Evolutionary conservation across 257 asterid genomes (phyloP).

Genomic region (Cruciata laevipes): DNA sequence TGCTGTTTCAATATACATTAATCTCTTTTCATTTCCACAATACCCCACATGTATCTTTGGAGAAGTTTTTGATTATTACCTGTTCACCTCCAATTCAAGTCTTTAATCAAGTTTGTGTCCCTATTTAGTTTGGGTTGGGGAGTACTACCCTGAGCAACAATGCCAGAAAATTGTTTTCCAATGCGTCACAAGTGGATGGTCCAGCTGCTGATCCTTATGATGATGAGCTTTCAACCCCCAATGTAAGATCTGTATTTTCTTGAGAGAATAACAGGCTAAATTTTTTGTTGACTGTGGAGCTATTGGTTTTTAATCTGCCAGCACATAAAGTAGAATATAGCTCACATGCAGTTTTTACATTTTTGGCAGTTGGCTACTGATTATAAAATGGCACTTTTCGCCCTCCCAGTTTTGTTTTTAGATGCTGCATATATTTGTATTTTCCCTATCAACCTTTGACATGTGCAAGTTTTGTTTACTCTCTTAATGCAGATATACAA

Average conservation of each 20-base stretch:
- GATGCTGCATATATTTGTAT: neutral
- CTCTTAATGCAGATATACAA: constrained; percentile 56
- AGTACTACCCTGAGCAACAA: constrained; percentile 14
- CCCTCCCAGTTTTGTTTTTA: neutral
- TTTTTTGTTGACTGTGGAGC: neutral
- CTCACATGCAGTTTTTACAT: neutral
- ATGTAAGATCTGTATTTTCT: constrained; percentile 40
- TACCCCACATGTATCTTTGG: neutral
- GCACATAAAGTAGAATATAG: neutral
- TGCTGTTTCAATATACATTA: neutral
- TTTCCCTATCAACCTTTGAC: neutral
- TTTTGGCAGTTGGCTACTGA: neutral
- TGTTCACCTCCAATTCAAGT: constrained; percentile 5
- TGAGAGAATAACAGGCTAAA: neutral
- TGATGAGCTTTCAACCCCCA: constrained; percentile 86
- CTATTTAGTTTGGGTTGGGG: constrained; percentile 42
- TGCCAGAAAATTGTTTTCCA: constrained; percentile 22
- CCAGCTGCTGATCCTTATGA: constrained; percentile 83
- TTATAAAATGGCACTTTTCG: neutral
- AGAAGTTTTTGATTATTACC: neutral
- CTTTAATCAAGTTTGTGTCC: constrained; percentile 11
- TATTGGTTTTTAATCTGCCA: neutral
- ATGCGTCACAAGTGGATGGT: constrained; percentile 75
- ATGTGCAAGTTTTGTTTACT: neutral
- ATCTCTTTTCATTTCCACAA: neutral